Conservation (phyloP, 2,329 filamentous ascomycete genomes). For the Coniochaeta pulveracea region DNA sequence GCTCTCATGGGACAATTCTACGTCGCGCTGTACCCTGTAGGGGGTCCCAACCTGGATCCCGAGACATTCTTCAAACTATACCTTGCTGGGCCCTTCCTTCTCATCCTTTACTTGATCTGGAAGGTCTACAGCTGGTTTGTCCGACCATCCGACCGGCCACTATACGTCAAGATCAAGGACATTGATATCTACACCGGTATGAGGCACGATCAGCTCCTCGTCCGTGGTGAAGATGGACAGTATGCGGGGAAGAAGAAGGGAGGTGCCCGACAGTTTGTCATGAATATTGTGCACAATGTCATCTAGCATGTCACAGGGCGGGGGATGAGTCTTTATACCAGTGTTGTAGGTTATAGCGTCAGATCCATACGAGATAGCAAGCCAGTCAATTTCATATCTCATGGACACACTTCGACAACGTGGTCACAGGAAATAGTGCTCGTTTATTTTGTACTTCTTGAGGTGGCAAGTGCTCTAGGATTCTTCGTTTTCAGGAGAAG, state of each 20-base stretch:
- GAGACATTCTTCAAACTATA: constrained; percentile 41
- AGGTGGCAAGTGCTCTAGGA: not conserved
- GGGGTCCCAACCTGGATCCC: not conserved
- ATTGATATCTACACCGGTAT: constrained; percentile 48
- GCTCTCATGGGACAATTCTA: constrained; percentile 60
- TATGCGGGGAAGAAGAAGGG: constrained; percentile 4
- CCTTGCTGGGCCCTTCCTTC: constrained; percentile 38
- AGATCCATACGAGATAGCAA: not conserved
- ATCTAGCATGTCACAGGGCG: constrained; percentile 2
- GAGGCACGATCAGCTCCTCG: constrained; percentile 4
- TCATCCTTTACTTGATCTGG: constrained; percentile 47
- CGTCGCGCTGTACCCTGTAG: constrained; percentile 37
- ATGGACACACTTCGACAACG: no score
- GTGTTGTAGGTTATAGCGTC: no score
- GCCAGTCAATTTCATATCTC: not conserved
- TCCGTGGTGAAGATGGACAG: constrained; percentile 3
- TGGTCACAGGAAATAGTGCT: no score
- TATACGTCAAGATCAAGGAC: constrained; percentile 39
- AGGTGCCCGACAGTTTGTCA: constrained; percentile 1
- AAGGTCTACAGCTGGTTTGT: constrained; percentile 32
- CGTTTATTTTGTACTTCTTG: no score
- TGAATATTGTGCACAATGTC: constrained; percentile 4
- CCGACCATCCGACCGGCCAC: constrained; percentile 28
- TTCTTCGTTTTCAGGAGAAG: not conserved
- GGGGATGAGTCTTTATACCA: not conserved